phyloP scores from a whole-genome alignment of 2,329 filamentous ascomycete genomes.

The Neoscytalidium dimidiatum region DNA sequence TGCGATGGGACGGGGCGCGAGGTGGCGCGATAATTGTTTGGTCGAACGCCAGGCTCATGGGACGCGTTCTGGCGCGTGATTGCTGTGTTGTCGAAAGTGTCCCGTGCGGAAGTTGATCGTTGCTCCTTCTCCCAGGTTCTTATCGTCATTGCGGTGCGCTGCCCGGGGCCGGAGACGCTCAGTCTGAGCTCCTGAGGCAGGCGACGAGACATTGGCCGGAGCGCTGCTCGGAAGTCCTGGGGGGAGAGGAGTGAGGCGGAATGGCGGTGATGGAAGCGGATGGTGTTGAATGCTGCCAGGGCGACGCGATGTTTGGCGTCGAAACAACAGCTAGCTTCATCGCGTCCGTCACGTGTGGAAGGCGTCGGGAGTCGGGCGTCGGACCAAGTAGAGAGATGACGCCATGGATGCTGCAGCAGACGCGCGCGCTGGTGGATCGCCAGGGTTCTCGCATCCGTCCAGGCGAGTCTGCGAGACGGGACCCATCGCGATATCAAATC shows the following conservation, averaged over 20 bases:
- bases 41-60: neutral
- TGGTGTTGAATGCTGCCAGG: neutral
- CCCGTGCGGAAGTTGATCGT: conserved; percentile 7
- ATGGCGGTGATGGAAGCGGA: neutral
- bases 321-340: neutral
- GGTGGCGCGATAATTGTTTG: conserved; percentile 5
- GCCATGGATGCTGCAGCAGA: conserved; percentile 8
- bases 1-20: neutral
- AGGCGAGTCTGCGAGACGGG: neutral
- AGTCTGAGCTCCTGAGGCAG: neutral
- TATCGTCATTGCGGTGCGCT: neutral
- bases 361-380: neutral
- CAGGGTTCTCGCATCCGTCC: neutral
- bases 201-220: neutral
- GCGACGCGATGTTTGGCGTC: neutral
- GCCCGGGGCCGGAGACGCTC: neutral
- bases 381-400: neutral
- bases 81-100: conserved; percentile 16
- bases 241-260: neutral
- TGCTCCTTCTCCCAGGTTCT: neutral
- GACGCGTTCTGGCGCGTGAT: conserved; percentile 15
- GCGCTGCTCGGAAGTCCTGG: neutral
- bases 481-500: neutral
- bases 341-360: neutral
- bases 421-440: conserved; percentile 9